Conservation (phyloP, 805 yeast species). For the Geotrichum ghanense region DNA sequence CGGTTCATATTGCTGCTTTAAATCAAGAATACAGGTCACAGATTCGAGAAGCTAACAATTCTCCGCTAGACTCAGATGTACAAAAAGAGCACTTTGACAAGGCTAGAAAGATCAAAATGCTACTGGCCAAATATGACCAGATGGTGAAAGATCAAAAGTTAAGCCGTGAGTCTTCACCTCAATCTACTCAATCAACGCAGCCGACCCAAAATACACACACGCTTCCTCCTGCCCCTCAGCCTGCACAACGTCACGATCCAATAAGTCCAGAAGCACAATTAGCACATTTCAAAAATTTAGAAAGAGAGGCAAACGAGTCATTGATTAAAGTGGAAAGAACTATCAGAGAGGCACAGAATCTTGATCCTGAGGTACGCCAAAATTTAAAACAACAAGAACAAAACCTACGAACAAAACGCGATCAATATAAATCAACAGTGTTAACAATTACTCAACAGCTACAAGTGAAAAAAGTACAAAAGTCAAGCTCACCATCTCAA, state of each 20-base stretch:
- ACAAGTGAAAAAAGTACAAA: constrained; percentile 1
- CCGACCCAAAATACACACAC: no score
- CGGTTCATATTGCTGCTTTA: neutral
- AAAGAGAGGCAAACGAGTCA: neutral
- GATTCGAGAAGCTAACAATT: neutral
- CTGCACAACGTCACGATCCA: neutral
- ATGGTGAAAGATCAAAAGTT: constrained; percentile 1
- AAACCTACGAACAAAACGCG: constrained; percentile 12
- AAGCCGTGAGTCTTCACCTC: neutral
- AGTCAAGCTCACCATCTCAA: neutral
- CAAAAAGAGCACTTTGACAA: neutral
- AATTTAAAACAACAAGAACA: constrained; percentile 15
- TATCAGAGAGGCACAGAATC: constrained; percentile 12
- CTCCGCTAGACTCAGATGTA: constrained; percentile 1
- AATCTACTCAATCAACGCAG: neutral
- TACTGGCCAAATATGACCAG: neutral
- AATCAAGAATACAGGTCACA: constrained; percentile 1
- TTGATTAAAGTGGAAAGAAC: constrained; percentile 1
- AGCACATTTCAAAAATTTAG: neutral
- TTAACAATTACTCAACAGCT: constrained; percentile 11
- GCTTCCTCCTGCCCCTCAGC: neutral
- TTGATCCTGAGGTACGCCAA: constrained; percentile 10
- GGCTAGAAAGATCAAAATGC: neutral
- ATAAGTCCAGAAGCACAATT: neutral
- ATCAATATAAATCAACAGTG: constrained; percentile 14